Evolutionary conservation across 306 rosid genomes (phyloP), one percentile per base, ranked within the genome.

Genomic region (Acacia melanoxylon): DNA sequence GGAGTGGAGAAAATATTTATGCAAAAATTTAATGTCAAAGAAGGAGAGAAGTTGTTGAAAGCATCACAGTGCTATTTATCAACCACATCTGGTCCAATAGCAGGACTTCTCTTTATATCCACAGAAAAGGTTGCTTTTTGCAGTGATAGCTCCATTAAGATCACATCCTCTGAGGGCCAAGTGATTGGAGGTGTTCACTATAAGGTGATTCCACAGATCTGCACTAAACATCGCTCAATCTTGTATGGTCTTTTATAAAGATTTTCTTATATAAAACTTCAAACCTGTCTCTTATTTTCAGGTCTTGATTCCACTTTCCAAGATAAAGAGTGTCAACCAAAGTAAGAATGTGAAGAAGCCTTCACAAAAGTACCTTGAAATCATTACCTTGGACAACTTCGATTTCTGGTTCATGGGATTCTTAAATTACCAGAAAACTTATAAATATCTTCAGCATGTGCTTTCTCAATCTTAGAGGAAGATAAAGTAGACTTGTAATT

Each of bases 41-140:
- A 88, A 72, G 88, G 84, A 70, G 94, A 91, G 80, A 91, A 84
- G 77, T 59, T 89, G 24, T 19, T 80, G 79, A 87, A 85, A 75
- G 89, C 86, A 46, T 84, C 77, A 27, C 89, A 84, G 24, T 91
- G 94, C 79, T 84, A 75, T 86, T 72, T 91, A 78, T 91, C 90
- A 69, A 89, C 92, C 46, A 86, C 92, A 46, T 87, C 85, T 5
- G 94, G 92, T 37, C 92, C 94, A 5, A 82, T 91, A 29, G 89
- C 44, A 16, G 71, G 71, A 35, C 71, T 66, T 17, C 45, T 66
- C 45, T 66, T 66, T 44, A 33, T 33, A 66, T 31, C 71, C 71
- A 66, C 71, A 31, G 22, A 66, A 31, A 33, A 33, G 24, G 45
- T 66, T 33, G 45, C 71, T 66, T 66, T 66, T 33, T 66, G 71